These are phyloP conservation scores for Fusarium guadeloupense DNA, from an alignment of 2,329 filamentous ascomycete genomes.

Conservation along the genomic window DNA sequence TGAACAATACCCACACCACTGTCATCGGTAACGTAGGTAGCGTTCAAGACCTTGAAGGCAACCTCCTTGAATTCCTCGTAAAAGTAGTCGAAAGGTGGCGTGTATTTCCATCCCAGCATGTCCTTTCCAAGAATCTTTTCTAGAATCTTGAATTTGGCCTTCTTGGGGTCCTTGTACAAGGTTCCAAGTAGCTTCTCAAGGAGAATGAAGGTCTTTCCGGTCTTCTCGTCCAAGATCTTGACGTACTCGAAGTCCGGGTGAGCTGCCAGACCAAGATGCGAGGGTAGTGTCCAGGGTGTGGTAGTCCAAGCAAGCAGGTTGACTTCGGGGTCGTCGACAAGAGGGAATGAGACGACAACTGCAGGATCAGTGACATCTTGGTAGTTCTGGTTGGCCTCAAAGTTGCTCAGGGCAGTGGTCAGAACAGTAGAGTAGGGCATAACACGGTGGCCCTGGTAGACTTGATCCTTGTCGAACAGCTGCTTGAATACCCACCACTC, in stretches of 20 bases:
- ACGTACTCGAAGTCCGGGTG: slow-evolving; percentile 88
- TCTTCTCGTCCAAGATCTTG: slow-evolving; percentile 84
- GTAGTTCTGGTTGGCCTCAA: slow-evolving; percentile 94
- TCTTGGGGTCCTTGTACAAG: slow-evolving; percentile 94
- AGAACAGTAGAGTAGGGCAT: slow-evolving; percentile 96
- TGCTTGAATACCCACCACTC: slow-evolving; percentile 98
- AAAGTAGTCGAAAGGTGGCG: slow-evolving; percentile 90
- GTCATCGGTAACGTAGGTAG: slow-evolving; percentile 85
- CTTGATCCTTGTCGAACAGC: slow-evolving; percentile 86
- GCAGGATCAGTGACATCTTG: slow-evolving; percentile 92
- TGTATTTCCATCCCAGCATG: slow-evolving; percentile 88
- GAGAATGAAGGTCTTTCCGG: slow-evolving; percentile 84
- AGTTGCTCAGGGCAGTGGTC: slow-evolving; percentile 90
- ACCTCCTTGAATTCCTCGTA: slow-evolving; percentile 87
- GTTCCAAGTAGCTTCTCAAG: slow-evolving; percentile 83
- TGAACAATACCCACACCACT: slow-evolving; percentile 95
- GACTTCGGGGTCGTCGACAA: slow-evolving; percentile 79
- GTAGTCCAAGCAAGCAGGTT: slow-evolving; percentile 88
- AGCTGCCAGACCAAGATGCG: slow-evolving; percentile 78
- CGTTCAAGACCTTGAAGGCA: slow-evolving; percentile 84
- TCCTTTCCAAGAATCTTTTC: slow-evolving; percentile 83
- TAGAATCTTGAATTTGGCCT: slow-evolving; percentile 88
- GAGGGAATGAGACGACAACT: slow-evolving; percentile 86
- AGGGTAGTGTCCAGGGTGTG: slow-evolving; percentile 85
- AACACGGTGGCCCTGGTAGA: slow-evolving; percentile 90